Base-by-base conservation (phyloP, 1,139 yeast genomes). In the Saccharomyces hybrid region DNA sequence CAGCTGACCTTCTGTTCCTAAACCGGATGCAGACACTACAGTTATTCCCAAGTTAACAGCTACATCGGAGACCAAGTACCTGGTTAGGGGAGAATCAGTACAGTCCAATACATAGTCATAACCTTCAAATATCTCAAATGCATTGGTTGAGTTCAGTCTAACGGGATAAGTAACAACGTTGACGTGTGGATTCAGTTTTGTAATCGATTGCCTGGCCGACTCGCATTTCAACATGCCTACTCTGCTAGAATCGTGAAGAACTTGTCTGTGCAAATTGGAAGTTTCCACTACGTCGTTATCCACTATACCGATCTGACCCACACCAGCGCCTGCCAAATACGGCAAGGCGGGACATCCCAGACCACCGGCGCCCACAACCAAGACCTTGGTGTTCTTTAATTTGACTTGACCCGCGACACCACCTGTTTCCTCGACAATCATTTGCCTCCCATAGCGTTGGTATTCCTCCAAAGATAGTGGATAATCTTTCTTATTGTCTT, bases 301-400 rank as follows among this genome's bases (percentile, higher is more conserved):
- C 1, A 90, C 84, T 20, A 95, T 86, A 4, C 97, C 97, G 29
- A 93, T 76, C 2, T 73, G 70, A 1, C 98, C 98, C 2, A 93
- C 73, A 1, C 99, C 99, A 0, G 96, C 87, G 0, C 95, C 96
- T 0, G 85, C 83, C 3, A 95, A 72, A 65, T 95, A 95, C 42
- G 88, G 78, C 51, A 93, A 71, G 0, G 95, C 95, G 0, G 99
- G 98, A 61, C 96, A 86, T 0, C 99, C 99, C 9, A 95, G 76
- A 0, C 99, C 99, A 11, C 99, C 99, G 0, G 97, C 97, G 1
- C 99, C 99, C 7, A 95, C 78, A 0, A 95, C 93, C 32, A 93
- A 71, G 0, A 90, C 79, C 49, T 74, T 79, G 1, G 93, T 59
- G 0, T 68, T 60, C 61, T 83, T 84, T 51, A 95, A 71, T 49